These are phyloP conservation scores for Cystobasidium ongulense DNA, from an alignment of 768 basidiomycete genomes.

Conservation along the genomic window DNA sequence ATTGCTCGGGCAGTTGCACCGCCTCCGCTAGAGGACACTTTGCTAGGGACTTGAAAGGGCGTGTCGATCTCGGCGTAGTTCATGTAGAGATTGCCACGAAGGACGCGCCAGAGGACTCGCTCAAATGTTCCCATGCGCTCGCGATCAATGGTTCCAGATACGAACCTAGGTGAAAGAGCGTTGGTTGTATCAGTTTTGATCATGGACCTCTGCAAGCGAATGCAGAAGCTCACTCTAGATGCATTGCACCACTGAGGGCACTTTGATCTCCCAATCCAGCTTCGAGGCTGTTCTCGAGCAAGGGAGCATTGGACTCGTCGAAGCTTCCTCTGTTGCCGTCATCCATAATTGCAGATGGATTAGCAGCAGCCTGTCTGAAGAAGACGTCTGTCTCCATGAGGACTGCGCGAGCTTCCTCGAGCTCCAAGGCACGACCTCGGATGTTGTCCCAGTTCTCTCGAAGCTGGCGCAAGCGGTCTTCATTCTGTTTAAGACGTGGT, in stretches of 20 bases:
- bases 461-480: conserved; percentile 75
- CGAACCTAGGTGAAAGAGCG: conserved; percentile 57
- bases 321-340: conserved; percentile 76
- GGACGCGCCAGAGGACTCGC: conserved; percentile 92
- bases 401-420: conserved; percentile 89
- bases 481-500: conserved; percentile 74
- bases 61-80: conserved; percentile 67
- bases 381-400: conserved; percentile 91
- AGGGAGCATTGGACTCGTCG: conserved; percentile 80
- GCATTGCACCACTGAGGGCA: conserved; percentile 51
- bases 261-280: conserved; percentile 57
- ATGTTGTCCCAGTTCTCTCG: conserved; percentile 84
- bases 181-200: too few species aligned
- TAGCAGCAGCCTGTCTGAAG: conserved; percentile 64
- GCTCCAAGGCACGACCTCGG: conserved; percentile 72
- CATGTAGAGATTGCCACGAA: conserved; percentile 98
- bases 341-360: conserved; percentile 45
- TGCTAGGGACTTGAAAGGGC: conserved; percentile 78
- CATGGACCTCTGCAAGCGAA: neutral
- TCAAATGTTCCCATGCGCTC: conserved; percentile 85
- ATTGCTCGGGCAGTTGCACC: conserved; percentile 50
- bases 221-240: conserved; percentile 64
- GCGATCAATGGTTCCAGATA: conserved; percentile 93
- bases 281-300: conserved; percentile 79
- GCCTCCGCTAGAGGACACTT: conserved; percentile 49